A percentile compares a stretch with the other conserved stretches of the same genome.
These are phyloP conservation scores for Cystobasidium slooffiae DNA, from an alignment of 1,284 basidiomycete species.

Conservation along the genomic window DNA sequence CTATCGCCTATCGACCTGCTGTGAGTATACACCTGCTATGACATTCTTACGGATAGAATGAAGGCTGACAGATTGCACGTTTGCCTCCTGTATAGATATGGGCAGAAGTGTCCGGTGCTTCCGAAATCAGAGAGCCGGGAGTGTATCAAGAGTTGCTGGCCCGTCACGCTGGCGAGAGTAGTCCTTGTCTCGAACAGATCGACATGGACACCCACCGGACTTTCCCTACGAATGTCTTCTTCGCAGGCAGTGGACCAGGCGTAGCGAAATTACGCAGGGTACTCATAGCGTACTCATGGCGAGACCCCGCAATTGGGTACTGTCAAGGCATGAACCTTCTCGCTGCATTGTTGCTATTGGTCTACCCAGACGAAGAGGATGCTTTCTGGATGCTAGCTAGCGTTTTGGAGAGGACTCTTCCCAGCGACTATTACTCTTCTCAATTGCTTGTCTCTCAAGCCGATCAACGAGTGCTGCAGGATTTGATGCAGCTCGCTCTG, in stretches of 20 bases:
- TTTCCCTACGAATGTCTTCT: constrained; percentile 67
- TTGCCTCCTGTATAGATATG: constrained; percentile 59
- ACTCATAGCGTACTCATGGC: constrained; percentile 86
- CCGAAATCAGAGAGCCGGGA: constrained; percentile 90
- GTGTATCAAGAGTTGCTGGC: constrained; percentile 81
- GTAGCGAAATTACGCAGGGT: constrained; percentile 89
- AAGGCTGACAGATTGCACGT: constrained; percentile 56
- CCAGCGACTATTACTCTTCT: constrained; percentile 58
- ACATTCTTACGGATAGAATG: neutral
- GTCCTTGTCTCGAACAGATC: constrained; percentile 75
- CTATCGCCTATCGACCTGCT: constrained; percentile 78
- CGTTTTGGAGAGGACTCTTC: constrained; percentile 70
- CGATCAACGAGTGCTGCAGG: constrained; percentile 86
- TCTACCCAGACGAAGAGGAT: constrained; percentile 91
- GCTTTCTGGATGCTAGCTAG: constrained; percentile 95
- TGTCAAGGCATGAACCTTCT: constrained; percentile 82
- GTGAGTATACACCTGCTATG: neutral
- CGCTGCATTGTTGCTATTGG: constrained; percentile 88
- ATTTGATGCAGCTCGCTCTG: constrained; percentile 76
- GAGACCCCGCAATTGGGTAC: constrained; percentile 58
- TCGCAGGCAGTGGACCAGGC: constrained; percentile 91
- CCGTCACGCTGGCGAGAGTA: constrained; percentile 62
- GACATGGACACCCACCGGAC: constrained; percentile 45
- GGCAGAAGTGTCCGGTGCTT: constrained; percentile 88
- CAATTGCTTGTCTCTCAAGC: constrained; percentile 75